Evolutionary conservation across 257 asterid species (phyloP).

Genomic region (Osmanthus fragrans): DNA sequence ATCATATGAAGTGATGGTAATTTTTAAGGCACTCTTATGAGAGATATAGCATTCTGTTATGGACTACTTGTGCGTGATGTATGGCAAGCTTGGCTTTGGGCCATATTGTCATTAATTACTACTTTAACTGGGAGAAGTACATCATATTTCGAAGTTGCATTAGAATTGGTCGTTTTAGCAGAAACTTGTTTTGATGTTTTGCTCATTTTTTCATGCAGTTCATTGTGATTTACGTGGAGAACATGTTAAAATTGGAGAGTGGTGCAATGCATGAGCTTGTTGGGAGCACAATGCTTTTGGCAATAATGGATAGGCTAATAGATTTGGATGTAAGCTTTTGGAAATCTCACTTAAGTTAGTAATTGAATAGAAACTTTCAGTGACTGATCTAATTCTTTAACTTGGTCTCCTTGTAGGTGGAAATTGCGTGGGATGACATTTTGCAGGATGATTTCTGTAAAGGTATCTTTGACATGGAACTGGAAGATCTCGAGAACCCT

Average conservation of each 20-base stretch:
- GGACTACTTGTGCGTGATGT: not conserved
- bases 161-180: constrained; percentile 2
- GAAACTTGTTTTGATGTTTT: not conserved
- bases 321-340: constrained; percentile 83
- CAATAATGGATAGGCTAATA: constrained; percentile 62
- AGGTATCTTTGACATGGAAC: constrained; percentile 84
- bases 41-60: constrained; percentile 7
- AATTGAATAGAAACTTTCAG: constrained; percentile 3
- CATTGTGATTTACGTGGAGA: constrained; percentile 69
- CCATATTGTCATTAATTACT: not conserved
- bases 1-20: not conserved
- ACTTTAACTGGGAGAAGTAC: not conserved
- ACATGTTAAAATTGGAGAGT: constrained; percentile 79
- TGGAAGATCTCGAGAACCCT: constrained; percentile 71
- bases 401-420: constrained; percentile 50
- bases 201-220: constrained; percentile 40
- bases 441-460: constrained; percentile 72
- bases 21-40: constrained; percentile 8
- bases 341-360: not conserved
- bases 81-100: constrained; percentile 6
- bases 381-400: constrained; percentile 13
- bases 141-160: constrained; percentile 3
- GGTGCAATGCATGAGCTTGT: constrained; percentile 62
- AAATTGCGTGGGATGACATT: constrained; percentile 80
- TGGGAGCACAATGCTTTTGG: constrained; percentile 64